Percentiles rank a stretch among this genome's conserved stretches.
These are phyloP conservation scores for Triangularia verruculosa DNA, from an alignment of 2,329 filamentous ascomycete species.

Conservation along the genomic window DNA sequence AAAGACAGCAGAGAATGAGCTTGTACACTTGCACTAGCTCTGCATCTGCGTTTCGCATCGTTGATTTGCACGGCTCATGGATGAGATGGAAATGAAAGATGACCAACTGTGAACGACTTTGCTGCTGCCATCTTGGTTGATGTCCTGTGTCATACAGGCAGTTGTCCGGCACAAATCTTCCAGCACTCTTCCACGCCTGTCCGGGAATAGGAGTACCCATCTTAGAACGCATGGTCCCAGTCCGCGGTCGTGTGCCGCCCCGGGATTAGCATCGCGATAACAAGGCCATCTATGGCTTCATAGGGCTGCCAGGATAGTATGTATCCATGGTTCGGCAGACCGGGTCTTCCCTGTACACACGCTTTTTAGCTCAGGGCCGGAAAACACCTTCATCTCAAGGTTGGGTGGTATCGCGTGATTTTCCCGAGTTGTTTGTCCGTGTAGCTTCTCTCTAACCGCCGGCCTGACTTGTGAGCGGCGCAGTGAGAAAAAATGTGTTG, in stretches of 20 bases:
- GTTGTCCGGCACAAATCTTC: not conserved
- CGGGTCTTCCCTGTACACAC: not conserved
- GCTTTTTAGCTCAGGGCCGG: not conserved
- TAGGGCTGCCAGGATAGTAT: slow-evolving; percentile 7
- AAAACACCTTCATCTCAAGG: not conserved
- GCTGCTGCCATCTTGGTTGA: not conserved
- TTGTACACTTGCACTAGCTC: slow-evolving; percentile 15
- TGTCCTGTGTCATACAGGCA: not conserved
- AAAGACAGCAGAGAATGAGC: slow-evolving; percentile 5
- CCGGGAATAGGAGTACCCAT: not conserved
- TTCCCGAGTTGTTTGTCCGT: not conserved
- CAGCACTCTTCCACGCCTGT: not conserved
- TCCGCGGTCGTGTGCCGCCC: slow-evolving; percentile 15
- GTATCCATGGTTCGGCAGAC: slow-evolving; percentile 3
- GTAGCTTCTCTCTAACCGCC: not conserved
- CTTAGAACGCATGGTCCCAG: slow-evolving; percentile 13
- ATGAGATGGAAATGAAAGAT: not conserved
- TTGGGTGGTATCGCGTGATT: not conserved
- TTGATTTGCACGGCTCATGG: not conserved
- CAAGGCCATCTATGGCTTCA: not conserved
- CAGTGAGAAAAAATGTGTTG: not conserved
- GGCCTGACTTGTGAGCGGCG: not conserved
- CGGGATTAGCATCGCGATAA: slow-evolving; percentile 1
- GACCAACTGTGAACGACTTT: not conserved
- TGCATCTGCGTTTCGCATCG: not conserved